phyloP scores from a whole-genome alignment of 2,329 filamentous ascomycete species.

The Hawksworthiomyces lignivorus region DNA sequence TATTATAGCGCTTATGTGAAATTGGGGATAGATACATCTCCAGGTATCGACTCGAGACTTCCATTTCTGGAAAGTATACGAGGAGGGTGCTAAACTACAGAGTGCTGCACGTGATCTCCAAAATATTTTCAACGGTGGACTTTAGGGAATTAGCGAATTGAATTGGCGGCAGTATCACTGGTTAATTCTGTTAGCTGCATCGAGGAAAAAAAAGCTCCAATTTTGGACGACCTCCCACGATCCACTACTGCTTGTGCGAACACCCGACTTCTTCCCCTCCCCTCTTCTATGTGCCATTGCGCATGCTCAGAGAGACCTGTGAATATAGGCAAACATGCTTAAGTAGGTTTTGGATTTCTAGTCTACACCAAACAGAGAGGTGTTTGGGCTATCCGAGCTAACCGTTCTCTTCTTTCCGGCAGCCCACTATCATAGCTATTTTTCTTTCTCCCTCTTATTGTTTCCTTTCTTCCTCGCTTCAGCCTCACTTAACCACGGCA shows the following conservation, averaged over 20 bases:
- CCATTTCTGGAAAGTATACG: too few relatives aligned
- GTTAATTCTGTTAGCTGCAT: too few relatives aligned
- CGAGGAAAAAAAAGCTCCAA: not conserved
- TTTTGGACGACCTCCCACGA: slow-evolving; percentile 3
- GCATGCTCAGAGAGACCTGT: not conserved
- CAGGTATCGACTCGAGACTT: too few relatives aligned
- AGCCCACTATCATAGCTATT: not conserved
- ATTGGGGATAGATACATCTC: too few relatives aligned
- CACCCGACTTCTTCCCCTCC: not conserved
- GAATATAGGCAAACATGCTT: slow-evolving; percentile 5
- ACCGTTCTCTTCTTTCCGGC: slow-evolving; percentile 4
- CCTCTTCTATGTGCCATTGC: not conserved
- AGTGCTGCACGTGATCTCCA: too few relatives aligned
- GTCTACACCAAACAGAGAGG: not conserved
- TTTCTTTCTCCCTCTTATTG: not conserved
- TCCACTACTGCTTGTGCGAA: not conserved
- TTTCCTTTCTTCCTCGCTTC: not conserved
- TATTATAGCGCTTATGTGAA: too few relatives aligned
- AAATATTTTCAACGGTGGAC: too few relatives aligned
- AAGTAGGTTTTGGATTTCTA: slow-evolving; percentile 1
- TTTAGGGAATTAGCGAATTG: too few relatives aligned
- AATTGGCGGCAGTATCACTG: too few relatives aligned
- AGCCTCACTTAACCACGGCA: slow-evolving; percentile 8
- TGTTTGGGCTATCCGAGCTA: not conserved
- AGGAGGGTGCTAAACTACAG: too few relatives aligned